Conservation (phyloP, 768 basidiomycete species). For the Mycena pura region DNA sequence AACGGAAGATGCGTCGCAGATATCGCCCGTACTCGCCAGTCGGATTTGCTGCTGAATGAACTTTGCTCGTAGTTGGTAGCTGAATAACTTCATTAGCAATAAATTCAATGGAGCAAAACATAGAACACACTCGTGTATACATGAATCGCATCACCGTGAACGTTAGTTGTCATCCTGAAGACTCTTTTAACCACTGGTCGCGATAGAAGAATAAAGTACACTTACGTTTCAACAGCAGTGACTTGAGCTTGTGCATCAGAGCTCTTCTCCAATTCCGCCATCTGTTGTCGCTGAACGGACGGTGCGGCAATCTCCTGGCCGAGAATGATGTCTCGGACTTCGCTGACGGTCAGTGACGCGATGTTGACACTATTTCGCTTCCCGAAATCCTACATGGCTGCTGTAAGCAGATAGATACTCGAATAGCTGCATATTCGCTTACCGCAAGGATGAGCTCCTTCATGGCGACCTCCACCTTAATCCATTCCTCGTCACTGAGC, state of each 20-base stretch:
- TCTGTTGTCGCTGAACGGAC: slow-evolving; percentile 96
- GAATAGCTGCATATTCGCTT: slow-evolving; percentile 31
- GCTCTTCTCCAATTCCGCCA: slow-evolving; percentile 98
- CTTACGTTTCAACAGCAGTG: slow-evolving; percentile 91
- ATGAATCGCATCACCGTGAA: slow-evolving; percentile 96
- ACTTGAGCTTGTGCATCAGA: slow-evolving; percentile 94
- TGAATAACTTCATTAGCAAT: slow-evolving; percentile 33
- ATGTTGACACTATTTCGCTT: slow-evolving; percentile 99
- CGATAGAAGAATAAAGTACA: slow-evolving; percentile 5
- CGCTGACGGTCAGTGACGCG: slow-evolving; percentile 93
- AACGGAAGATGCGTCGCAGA: slow-evolving; percentile 95
- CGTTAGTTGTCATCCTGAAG: slow-evolving; percentile 89
- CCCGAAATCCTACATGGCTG: slow-evolving; percentile 80
- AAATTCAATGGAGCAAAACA: background rate
- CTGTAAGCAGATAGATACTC: slow-evolving; percentile 11
- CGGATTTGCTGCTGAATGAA: slow-evolving; percentile 99
- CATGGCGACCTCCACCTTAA: slow-evolving; percentile 98
- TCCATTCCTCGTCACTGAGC: slow-evolving; percentile 94
- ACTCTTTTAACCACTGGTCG: slow-evolving; percentile 1
- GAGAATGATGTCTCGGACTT: slow-evolving; percentile 97
- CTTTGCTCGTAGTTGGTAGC: slow-evolving; percentile 98
- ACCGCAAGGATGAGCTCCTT: slow-evolving; percentile 95
- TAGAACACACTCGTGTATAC: slow-evolving; percentile 81
- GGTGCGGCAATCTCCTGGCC: slow-evolving; percentile 98
- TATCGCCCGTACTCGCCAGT: slow-evolving; percentile 99